Evolutionary conservation across 1,284 basidiomycete genomes (phyloP), one percentile per base, ranked within the genome.

Genomic region (Fomitopsis schrenkii): DNA sequence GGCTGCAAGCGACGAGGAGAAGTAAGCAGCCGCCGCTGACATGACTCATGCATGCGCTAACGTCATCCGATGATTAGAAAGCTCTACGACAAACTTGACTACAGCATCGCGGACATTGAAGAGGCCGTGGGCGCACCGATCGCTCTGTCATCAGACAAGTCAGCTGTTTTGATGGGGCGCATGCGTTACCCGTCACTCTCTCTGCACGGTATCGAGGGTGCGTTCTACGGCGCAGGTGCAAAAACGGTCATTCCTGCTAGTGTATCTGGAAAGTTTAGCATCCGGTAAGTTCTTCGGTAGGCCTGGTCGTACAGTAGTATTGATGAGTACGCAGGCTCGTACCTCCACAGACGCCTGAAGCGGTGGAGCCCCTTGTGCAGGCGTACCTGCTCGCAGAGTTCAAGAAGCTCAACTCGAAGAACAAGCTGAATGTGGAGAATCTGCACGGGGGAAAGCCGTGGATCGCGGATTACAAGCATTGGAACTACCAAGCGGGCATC

Each of bases 161-260:
- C 89, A 36, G 79, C 82, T n/a, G 89, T 93, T 5, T 79, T 97
- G 55, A 97, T 97, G 94, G 92, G 88, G 40, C 87, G 94, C 67
- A 94, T 94, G 93, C 83, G 90, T 55, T 85, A 88, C 75, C 94
- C 95, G 1, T 92, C 89, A 63, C 83, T 99, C 62, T 97, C 94
- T 3, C 78, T 99, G 17, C 97, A 99, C 76, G 97, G 97, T 30
- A 97, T 99, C 70, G 95, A 98, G 76, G 97, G 97, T 60, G 97
- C 96, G 5, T 98, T 98, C 81, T 93, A 88, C 63, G 92, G 90
- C 5, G 82, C 85, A 0, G 94, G 94, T 7, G 88, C 85, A 52
- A 97, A 97, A 86, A 99, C 97, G 0, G 97, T 99, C 72, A 99
- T 99, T 76, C 97, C 81, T 0, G 93, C 93, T 41, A 88, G 89